Evolutionary conservation across 257 asterid species (phyloP).

Genomic region (Gentiana dahurica): DNA sequence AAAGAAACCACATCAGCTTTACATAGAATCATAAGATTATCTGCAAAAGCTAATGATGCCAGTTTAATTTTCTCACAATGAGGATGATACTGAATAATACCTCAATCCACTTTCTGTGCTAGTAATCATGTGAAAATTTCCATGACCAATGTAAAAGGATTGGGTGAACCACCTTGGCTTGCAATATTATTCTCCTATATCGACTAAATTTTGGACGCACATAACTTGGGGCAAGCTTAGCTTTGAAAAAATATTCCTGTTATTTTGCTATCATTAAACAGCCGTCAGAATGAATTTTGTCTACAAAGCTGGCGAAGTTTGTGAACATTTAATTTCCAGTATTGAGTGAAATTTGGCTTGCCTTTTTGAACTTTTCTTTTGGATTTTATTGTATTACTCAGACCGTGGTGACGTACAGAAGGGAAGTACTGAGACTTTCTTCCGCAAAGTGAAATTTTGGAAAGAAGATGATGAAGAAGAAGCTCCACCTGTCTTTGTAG

Average conservation of each 20-base stretch:
- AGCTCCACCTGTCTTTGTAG: constrained; percentile 99
- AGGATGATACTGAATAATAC: too few relatives aligned
- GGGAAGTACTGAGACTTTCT: constrained; percentile 96
- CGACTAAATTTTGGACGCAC: not conserved
- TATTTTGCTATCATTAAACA: not conserved
- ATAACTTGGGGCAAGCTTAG: not conserved
- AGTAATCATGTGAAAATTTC: too few relatives aligned
- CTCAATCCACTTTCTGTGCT: too few relatives aligned
- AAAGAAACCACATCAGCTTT: too few relatives aligned
- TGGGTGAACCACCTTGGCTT: too few relatives aligned
- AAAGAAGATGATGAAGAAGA: constrained; percentile 95
- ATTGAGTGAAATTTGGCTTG: not conserved
- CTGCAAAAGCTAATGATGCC: too few relatives aligned
- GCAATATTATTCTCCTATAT: too few relatives aligned
- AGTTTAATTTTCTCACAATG: too few relatives aligned
- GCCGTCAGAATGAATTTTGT: not conserved
- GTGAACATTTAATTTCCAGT: not conserved
- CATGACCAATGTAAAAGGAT: too few relatives aligned
- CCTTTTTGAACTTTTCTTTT: not conserved
- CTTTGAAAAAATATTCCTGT: not conserved
- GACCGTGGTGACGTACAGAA: constrained; percentile 94
- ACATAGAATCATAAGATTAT: too few relatives aligned
- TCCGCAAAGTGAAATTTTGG: constrained; percentile 99
- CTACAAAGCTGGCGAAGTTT: not conserved
- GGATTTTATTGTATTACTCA: constrained; percentile 17